These are phyloP conservation scores for Yamadazyma diospyri DNA, from an alignment of 1,139 yeast genomes.

Conservation along the genomic window DNA sequence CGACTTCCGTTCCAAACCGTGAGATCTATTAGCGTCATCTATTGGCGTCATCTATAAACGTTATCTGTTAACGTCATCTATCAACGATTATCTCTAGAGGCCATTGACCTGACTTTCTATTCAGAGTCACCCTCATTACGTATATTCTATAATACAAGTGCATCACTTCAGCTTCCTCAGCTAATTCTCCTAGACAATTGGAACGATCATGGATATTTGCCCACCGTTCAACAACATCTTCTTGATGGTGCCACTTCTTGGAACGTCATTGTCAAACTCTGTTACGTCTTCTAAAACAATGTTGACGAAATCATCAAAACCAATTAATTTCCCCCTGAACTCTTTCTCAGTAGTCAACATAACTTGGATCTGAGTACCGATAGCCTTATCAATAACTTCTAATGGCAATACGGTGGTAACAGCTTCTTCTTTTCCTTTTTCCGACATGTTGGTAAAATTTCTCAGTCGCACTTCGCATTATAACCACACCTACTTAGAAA, in stretches of 20 bases:
- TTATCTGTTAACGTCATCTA: too few species aligned
- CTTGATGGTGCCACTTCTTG: constrained; percentile 41
- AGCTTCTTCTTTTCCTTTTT: constrained; percentile 10
- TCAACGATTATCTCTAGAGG: too few species aligned
- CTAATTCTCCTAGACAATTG: constrained; percentile 8
- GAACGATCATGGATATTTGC: constrained; percentile 69
- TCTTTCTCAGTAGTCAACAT: constrained; percentile 72
- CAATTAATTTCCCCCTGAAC: constrained; percentile 81
- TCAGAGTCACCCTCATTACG: too few species aligned
- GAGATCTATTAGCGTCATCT: too few species aligned
- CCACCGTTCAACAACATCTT: constrained; percentile 87
- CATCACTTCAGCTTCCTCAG: background rate
- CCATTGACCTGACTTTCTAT: too few species aligned
- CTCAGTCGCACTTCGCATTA: too few species aligned
- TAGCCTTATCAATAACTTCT: constrained; percentile 83
- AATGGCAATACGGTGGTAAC: constrained; percentile 56
- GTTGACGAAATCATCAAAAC: constrained; percentile 94
- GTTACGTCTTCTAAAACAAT: constrained; percentile 82
- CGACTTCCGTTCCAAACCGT: too few species aligned
- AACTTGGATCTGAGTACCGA: constrained; percentile 78
- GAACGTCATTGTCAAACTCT: constrained; percentile 44
- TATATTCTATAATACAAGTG: too few species aligned
- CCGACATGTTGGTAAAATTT: constrained; percentile 5
- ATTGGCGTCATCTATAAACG: too few species aligned
- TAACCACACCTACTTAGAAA: too few species aligned